phyloP scores from a whole-genome alignment of 169 alveolate genomes.

The Plasmodium berghei region DNA sequence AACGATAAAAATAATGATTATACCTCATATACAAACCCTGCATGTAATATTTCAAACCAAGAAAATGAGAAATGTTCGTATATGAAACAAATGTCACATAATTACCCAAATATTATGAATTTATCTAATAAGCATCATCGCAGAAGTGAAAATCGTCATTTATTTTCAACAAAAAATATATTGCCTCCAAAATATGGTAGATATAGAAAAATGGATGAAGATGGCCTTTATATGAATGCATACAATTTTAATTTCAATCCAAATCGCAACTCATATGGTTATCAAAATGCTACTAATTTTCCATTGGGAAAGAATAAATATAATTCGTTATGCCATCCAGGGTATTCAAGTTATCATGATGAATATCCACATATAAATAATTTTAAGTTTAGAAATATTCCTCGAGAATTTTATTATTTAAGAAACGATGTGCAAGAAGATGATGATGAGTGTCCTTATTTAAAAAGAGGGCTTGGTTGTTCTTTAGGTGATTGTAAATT shows the following conservation, averaged over 20 bases:
- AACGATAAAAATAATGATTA: background rate
- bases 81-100: background rate
- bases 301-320: background rate
- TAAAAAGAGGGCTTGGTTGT: slow-evolving; percentile 32
- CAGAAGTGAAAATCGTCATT: slow-evolving; percentile 17
- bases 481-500: slow-evolving; percentile 20
- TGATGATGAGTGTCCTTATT: background rate
- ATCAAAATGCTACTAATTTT: background rate
- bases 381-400: background rate
- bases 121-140: background rate
- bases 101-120: background rate
- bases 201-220: background rate
- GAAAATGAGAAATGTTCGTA: slow-evolving; percentile 25
- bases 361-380: slow-evolving; percentile 23
- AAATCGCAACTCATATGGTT: background rate
- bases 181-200: slow-evolving; percentile 13
- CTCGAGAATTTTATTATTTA: slow-evolving; percentile 26
- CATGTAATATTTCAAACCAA: slow-evolving; percentile 16
- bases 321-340: slow-evolving; percentile 18
- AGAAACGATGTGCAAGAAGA: slow-evolving; percentile 15
- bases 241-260: slow-evolving; percentile 4
- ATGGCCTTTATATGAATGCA: background rate
- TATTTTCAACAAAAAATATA: slow-evolving; percentile 21
- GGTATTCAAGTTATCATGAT: slow-evolving; percentile 15
- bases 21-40: background rate